Percentiles rank a stretch among this genome's conserved stretches.
Evolutionary conservation across 2,329 filamentous ascomycete genomes (phyloP).

Genomic region (Neonectria hederae): DNA sequence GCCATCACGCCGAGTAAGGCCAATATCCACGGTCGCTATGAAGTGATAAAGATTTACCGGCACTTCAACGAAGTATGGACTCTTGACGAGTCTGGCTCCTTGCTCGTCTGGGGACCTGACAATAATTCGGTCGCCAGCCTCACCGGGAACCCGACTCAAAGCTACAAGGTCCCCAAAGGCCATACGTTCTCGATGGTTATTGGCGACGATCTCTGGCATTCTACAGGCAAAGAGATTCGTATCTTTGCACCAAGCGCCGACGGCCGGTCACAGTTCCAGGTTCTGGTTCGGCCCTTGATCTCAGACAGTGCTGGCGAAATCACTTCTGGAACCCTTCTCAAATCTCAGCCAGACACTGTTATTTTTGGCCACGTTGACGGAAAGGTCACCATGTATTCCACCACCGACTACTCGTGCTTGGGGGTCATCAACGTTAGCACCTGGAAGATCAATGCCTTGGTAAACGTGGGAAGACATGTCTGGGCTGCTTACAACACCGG

Average conservation of each 20-base stretch:
- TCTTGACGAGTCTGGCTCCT: conserved; percentile 85
- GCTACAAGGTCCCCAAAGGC: conserved; percentile 80
- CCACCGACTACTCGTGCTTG: conserved; percentile 78
- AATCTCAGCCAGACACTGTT: conserved; percentile 78
- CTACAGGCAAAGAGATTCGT: conserved; percentile 85
- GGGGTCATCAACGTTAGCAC: conserved; percentile 85
- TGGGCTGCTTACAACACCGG: conserved; percentile 97
- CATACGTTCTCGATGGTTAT: conserved; percentile 91
- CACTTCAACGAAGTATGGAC: conserved; percentile 94
- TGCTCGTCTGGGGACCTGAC: conserved; percentile 88
- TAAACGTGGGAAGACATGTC: conserved; percentile 81
- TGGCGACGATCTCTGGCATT: conserved; percentile 88
- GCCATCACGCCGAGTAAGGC: conserved; percentile 74
- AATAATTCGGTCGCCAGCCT: conserved; percentile 76
- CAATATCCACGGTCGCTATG: conserved; percentile 78
- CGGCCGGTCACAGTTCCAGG: conserved; percentile 76
- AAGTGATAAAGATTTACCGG: conserved; percentile 86
- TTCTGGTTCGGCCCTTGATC: conserved; percentile 75
- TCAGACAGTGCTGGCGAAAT: conserved; percentile 84
- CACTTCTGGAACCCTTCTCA: conserved; percentile 81
- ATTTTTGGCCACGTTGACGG: conserved; percentile 94
- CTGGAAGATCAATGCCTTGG: conserved; percentile 92
- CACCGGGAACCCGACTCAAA: conserved; percentile 74
- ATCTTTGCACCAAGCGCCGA: conserved; percentile 80
- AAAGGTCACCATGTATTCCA: conserved; percentile 93